Evolutionary conservation across 441 rosid genomes (phyloP).

Genomic region (Corymbia citriodora): DNA sequence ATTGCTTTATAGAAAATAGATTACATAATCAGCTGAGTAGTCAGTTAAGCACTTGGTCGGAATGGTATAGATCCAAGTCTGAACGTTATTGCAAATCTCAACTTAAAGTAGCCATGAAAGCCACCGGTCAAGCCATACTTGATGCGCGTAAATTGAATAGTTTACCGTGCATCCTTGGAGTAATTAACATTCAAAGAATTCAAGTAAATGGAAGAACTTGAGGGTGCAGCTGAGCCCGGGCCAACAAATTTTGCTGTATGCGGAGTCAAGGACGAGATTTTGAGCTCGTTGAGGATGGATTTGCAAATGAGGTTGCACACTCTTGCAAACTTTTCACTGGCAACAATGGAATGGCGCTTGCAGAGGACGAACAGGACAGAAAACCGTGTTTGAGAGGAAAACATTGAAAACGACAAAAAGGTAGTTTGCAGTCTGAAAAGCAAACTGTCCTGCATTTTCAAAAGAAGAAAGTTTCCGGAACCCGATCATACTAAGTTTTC

Average conservation of each 20-base stretch:
- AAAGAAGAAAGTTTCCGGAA: background rate
- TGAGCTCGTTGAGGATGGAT: background rate
- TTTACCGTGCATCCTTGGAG: background rate
- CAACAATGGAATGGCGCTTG: background rate
- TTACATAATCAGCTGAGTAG: too few species aligned
- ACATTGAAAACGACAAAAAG: background rate
- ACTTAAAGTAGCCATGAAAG: background rate
- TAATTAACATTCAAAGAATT: background rate
- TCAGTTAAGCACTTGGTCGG: background rate
- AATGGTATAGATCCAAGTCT: background rate
- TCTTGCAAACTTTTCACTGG: background rate
- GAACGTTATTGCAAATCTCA: background rate
- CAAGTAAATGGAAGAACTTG: background rate
- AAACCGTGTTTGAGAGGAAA: background rate
- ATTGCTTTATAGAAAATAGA: too few species aligned
- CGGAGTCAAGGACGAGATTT: background rate
- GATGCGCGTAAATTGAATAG: background rate
- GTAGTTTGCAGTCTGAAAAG: background rate
- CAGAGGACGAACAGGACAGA: background rate
- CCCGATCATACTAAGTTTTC: accelerated
- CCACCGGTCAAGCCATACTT: background rate
- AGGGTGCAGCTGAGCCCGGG: background rate
- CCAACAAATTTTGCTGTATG: background rate
- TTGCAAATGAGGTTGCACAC: background rate
- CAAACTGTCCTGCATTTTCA: background rate